Base-by-base conservation (phyloP, 2,329 filamentous ascomycete genomes). In the Pseudogymnoascus sp. region DNA sequence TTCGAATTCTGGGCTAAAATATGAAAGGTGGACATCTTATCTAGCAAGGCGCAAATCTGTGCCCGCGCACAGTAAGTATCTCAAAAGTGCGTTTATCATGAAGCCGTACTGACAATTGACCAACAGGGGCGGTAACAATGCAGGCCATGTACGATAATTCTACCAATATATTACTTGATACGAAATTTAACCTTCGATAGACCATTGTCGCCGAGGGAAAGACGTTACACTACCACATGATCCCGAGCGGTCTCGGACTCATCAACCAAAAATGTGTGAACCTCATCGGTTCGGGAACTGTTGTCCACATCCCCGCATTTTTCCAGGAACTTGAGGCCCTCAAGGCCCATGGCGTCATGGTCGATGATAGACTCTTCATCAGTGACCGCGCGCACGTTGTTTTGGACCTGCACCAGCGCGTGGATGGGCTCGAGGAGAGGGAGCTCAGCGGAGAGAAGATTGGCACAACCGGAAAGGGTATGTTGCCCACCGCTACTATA, bases 251-350 rank as follows among this genome's bases (percentile, higher is more conserved):
- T 23, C 89, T 85, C 63, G 90, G 90, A 65, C 81, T 93, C 66
- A 80, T 93, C 68, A 90, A 88, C 72, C 86, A 88, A 5, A 78
- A 78, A 47, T 89, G 84, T 73, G 80, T 85, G 70, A 93, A 92
- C 77, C 78, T 93, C 64, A 88, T 93, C 72, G 89, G 88, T 65
- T 87, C 86, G 60, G 87, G 80, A 57, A 81, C 84, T 42, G 83
- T 90, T 65, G 85, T 90, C 68, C 83, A 90, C 74, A 80, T 88
- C 63, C 84, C 85, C 11, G 65, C 79, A 62, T 87, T 89, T 78
- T 88, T 88, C 79, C 81, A 82, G 68, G 86, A 89, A 73, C 77
- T 89, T 54, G 77, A 80, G 64, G 81, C 78, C 14, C 74, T 88
- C 26, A 81, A 88, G 69, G 79, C 78, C 63, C 83, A 88, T 71